Evolutionary conservation across 225 moss, liverwort and hornwort species (phyloP), one percentile per base, ranked within the genome.

Genomic region (Rhytidiadelphus loreus): DNA sequence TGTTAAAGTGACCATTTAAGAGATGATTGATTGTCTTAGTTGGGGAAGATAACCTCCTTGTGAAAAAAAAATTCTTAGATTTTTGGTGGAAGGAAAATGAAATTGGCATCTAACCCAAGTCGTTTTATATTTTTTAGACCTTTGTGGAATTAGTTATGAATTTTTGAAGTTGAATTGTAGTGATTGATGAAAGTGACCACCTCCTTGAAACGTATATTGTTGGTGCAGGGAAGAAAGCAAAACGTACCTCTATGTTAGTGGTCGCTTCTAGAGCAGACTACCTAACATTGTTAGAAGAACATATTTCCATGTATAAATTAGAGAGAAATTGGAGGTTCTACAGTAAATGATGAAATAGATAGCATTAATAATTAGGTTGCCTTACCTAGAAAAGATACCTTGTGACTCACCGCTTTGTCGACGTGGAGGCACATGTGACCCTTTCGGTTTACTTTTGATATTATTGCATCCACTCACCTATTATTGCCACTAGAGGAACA

Each of bases 101-200:
- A 12, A 66, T 66, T 22, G 66, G 22, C 4, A n/a, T 66, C 1
- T 7, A 21, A 66, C 0, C 7, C 7, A n/a, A 21, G 11, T 22
- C 0, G 7, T n/a, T 66, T n/a, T 12, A 22, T 66, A 22, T n/a
- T 12, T 66, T 66, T n/a, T 22, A 0, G 7, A 66, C 4, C 4
- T 66, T 4, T 0, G 6, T n/a, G 12, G 22, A 66, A 4, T 66
- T 66, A 12, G n/a, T 12, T 22, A 66, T 2, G 3, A n/a, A 66
- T 12, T 37, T 37, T n/a, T 22, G n/a, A 66, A 66, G 22, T n/a
- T 66, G n/a, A 19, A 64, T 19, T 5, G 18, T 2, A 18, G 3
- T 64, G 3, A 3, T 33, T 5, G 10, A 1, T 5, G 9, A 30
- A 62, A 62, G 15, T 0, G 8, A 30, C 30, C 30, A 62, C 62